phyloP scores from a whole-genome alignment of 1,284 basidiomycete genomes.

The Inonotus hispidus region DNA sequence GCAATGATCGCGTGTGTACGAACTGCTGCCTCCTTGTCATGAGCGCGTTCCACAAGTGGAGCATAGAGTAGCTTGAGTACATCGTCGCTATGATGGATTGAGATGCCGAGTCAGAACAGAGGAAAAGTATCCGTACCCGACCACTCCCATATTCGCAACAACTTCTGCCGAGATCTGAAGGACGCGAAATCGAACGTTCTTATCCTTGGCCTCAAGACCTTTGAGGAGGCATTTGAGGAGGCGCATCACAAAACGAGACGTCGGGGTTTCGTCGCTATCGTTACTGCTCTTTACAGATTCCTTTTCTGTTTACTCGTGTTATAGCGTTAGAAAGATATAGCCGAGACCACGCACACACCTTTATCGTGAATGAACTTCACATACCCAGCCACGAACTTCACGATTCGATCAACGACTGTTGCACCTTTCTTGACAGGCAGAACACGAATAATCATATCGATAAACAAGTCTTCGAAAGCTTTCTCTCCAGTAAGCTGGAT shows the following conservation, averaged over 20 bases:
- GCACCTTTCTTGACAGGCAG: conserved; percentile 84
- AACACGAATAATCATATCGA: conserved; percentile 67
- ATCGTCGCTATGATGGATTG: conserved; percentile 60
- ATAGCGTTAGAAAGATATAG: background rate
- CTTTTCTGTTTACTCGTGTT: background rate
- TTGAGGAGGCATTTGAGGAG: conserved; percentile 76
- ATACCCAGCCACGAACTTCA: conserved; percentile 85
- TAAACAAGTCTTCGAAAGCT: conserved; percentile 71
- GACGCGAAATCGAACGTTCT: conserved; percentile 78
- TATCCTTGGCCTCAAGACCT: conserved; percentile 88
- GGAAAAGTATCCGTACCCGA: conserved; percentile 57
- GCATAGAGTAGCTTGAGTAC: conserved; percentile 66
- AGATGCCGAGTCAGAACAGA: background rate
- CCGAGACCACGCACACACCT: conserved; percentile 38
- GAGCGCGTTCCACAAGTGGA: conserved; percentile 70
- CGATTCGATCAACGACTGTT: conserved; percentile 69
- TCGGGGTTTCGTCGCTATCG: conserved; percentile 59
- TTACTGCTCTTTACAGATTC: background rate
- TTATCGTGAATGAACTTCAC: conserved; percentile 76
- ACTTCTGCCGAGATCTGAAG: conserved; percentile 78
- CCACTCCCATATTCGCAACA: conserved; percentile 74
- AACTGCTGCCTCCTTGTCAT: conserved; percentile 83
- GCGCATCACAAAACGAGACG: conserved; percentile 69
- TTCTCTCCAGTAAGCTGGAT: conserved; percentile 74
- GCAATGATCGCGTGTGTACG: conserved; percentile 84